A percentile compares a stretch with the other conserved stretches of the same genome.
phyloP scores from a whole-genome alignment of 805 yeast genomes.

The Barnettozyma siamensis region DNA sequence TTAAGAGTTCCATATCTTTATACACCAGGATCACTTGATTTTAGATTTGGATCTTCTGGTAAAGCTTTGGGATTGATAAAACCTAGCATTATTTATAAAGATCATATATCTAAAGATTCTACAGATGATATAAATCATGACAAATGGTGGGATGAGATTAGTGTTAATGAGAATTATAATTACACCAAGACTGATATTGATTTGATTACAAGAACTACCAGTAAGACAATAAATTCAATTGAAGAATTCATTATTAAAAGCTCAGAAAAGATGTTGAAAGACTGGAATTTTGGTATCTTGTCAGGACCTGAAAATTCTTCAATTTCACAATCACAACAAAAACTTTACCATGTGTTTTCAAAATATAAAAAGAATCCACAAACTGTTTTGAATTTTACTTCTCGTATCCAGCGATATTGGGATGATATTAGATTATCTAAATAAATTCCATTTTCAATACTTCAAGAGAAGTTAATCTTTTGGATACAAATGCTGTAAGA shows the following conservation, averaged over 20 bases:
- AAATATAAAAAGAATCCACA: constrained; percentile 4
- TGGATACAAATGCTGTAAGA: too few species aligned
- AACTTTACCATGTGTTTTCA: constrained; percentile 5
- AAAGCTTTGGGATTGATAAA: constrained; percentile 16
- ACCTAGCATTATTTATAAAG: constrained; percentile 4
- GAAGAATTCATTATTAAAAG: constrained; percentile 7
- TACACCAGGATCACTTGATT: constrained; percentile 40
- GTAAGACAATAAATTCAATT: constrained; percentile 19
- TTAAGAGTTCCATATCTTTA: constrained; percentile 52
- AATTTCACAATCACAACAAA: constrained; percentile 8
- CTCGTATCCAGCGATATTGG: constrained; percentile 6
- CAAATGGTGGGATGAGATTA: constrained; percentile 43
- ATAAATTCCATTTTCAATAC: too few species aligned
- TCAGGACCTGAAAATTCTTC: constrained; percentile 2
- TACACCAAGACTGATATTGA: constrained; percentile 34
- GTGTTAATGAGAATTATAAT: constrained; percentile 45
- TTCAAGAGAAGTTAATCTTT: too few species aligned
- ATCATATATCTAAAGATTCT: constrained; percentile 8
- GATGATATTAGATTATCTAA: constrained; percentile 2
- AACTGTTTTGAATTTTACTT: not conserved
- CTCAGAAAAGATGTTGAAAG: constrained; percentile 7
- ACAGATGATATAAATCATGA: constrained; percentile 21
- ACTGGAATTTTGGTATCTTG: constrained; percentile 21
- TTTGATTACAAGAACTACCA: constrained; percentile 27
- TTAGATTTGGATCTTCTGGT: constrained; percentile 28